Evolutionary conservation across 306 rosid species (phyloP).

Genomic region (Citrullus mucosospermus): DNA sequence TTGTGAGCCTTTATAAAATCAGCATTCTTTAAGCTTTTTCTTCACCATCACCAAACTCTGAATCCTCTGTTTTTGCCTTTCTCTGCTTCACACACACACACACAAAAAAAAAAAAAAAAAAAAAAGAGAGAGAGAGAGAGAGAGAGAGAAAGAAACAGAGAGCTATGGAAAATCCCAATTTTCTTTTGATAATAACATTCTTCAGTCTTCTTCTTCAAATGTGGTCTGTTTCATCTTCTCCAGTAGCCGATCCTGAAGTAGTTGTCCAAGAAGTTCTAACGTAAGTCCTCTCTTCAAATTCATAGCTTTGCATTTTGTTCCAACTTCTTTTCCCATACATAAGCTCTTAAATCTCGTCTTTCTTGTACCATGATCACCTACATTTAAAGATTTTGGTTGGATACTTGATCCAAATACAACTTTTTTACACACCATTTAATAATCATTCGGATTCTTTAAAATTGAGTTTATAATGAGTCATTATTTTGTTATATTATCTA

Average conservation of each 20-base stretch:
- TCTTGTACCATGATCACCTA: too few relatives aligned
- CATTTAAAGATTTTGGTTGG: too few relatives aligned
- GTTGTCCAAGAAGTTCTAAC: slow-evolving; percentile 52
- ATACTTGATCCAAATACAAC: too few relatives aligned
- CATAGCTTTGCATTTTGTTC: background rate
- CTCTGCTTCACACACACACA: background rate
- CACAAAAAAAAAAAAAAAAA: background rate
- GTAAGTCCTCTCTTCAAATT: slow-evolving; percentile 17
- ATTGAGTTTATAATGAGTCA: too few relatives aligned
- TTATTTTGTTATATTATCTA: too few relatives aligned
- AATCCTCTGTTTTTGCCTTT: slow-evolving; percentile 13
- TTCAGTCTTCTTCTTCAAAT: slow-evolving; percentile 23
- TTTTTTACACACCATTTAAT: too few relatives aligned
- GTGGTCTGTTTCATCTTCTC: slow-evolving; percentile 36
- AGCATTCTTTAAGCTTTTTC: background rate
- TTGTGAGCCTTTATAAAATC: background rate
- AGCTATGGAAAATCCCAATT: slow-evolving; percentile 43
- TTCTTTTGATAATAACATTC: slow-evolving; percentile 15
- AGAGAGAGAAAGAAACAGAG: background rate
- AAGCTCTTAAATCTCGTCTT: too few relatives aligned
- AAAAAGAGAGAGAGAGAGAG: background rate
- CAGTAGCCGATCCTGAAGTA: slow-evolving; percentile 43
- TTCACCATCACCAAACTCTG: background rate
- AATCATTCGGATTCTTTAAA: too few relatives aligned
- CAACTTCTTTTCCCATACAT: too few relatives aligned